Evolutionary conservation across 306 rosid genomes (phyloP), one percentile per base, ranked within the genome.

Genomic region (Cucurbita maxima): DNA sequence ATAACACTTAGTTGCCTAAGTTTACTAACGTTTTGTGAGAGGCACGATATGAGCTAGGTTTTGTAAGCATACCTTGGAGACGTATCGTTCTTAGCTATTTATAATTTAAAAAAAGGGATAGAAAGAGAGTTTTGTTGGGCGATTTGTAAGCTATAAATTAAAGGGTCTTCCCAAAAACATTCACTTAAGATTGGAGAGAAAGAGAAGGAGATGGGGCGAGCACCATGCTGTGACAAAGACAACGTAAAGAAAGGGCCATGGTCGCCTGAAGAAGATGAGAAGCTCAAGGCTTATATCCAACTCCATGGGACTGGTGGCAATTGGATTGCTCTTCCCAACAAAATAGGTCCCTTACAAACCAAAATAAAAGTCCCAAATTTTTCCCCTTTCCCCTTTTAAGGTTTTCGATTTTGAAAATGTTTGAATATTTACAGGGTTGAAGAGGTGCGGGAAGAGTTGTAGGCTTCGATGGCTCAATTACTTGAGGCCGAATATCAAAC

Each of bases 311-410:
- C 98, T 13, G 98, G 90, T 6, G 84, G 88, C 62, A 92, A 92
- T 81, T 92, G 98, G 98, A 92, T 92, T 84, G 96, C 96, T 57
- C 98, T 92, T 84, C 98, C 98, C 64, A 92, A 90, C 54, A 92
- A 90, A 88, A 82, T 92, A 71, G 98, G 98, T 92, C 71, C 55
- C 16, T 8, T 43, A 8, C 8, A 43, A 8, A 43, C 1, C 13
- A 56, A 7, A 25, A 25, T 25, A 25, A 25, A 25, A 25, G 25
- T 25, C 25, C 25, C 25, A 25, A 8, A 0, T 45, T 10, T 45
- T 10, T 45, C 1, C 11, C 3, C 10, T 0, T 44, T 9, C 10
- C 0, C 10, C 3, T 44, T 9, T 44, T 0, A 57, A 8, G 61
- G 8, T 10, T 58, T 22, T 58, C 10, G 62, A 1, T 9, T 58